These are phyloP conservation scores for Barnettozyma salicaria DNA, from an alignment of 805 yeast genomes.

Conservation along the genomic window DNA sequence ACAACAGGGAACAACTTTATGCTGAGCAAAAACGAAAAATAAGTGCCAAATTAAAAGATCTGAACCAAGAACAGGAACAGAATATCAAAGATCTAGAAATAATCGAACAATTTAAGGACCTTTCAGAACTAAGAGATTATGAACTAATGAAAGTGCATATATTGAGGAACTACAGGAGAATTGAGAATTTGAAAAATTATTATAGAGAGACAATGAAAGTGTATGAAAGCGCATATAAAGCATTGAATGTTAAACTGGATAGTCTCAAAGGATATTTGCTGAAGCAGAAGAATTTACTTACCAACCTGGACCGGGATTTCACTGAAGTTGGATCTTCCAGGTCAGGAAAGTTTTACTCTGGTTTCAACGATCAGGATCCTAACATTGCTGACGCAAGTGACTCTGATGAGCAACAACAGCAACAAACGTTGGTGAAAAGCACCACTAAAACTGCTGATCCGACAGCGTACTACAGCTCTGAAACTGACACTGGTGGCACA, in stretches of 20 bases:
- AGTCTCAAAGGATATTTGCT: constrained; percentile 29
- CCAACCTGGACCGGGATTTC: constrained; percentile 23
- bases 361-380: constrained; percentile 12
- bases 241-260: constrained; percentile 26
- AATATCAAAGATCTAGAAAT: constrained; percentile 5
- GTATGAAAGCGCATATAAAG: constrained; percentile 24
- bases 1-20: constrained; percentile 10
- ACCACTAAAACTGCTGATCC: neutral
- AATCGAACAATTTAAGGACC: constrained; percentile 24
- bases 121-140: constrained; percentile 30
- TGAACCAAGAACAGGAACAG: constrained; percentile 8
- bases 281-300: constrained; percentile 26
- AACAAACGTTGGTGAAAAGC: neutral
- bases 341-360: constrained; percentile 29
- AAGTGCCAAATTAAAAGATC: neutral
- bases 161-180: constrained; percentile 23
- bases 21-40: constrained; percentile 4
- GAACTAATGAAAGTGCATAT: constrained; percentile 26
- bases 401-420: neutral
- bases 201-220: constrained; percentile 24
- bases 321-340: constrained; percentile 27
- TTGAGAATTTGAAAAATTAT: constrained; percentile 23
- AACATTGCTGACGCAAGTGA: neutral
- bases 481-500: constrained; percentile 17
- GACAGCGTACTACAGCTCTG: constrained; percentile 12